phyloP scores from a whole-genome alignment of 148 eudicot species.

The Nyssa sinensis region DNA sequence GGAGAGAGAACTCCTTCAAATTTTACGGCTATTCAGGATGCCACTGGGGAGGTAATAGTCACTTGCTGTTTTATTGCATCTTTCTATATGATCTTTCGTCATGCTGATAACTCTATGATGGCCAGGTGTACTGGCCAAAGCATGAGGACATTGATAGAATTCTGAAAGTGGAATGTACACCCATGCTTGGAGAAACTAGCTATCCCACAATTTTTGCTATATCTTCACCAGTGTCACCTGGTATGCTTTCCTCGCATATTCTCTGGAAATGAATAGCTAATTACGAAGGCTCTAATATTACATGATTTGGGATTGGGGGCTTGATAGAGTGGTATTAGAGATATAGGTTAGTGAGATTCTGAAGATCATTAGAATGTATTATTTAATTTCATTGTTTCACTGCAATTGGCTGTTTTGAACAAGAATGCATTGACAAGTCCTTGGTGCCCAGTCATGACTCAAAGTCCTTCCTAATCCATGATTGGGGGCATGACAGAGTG shows the following conservation, averaged over 20 bases:
- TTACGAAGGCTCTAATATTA: too few species aligned
- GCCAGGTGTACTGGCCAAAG: conserved; percentile 78
- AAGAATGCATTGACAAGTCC: too few species aligned
- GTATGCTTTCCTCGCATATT: conserved; percentile 33
- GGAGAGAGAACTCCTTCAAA: conserved; percentile 71
- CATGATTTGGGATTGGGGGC: too few species aligned
- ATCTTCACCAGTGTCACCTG: conserved; percentile 81
- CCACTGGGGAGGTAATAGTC: conserved; percentile 63
- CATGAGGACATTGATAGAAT: conserved; percentile 62
- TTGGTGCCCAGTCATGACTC: too few species aligned
- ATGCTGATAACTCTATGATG: conserved; percentile 16
- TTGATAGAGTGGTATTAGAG: too few species aligned
- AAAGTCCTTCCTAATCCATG: too few species aligned
- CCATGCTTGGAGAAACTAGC: conserved; percentile 61
- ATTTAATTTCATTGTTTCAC: too few species aligned
- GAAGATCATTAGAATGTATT: too few species aligned
- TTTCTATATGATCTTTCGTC: neutral
- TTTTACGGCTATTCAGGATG: conserved; percentile 66
- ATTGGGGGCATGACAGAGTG: too few species aligned
- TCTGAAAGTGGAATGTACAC: conserved; percentile 88
- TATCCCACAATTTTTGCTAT: conserved; percentile 85
- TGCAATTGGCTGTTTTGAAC: too few species aligned
- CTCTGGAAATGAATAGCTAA: conserved; percentile 1
- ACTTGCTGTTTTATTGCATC: conserved; percentile 11
- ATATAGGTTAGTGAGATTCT: too few species aligned